phyloP scores from a whole-genome alignment of 805 yeast genomes.

The Blastobotrys attinorum region DNA sequence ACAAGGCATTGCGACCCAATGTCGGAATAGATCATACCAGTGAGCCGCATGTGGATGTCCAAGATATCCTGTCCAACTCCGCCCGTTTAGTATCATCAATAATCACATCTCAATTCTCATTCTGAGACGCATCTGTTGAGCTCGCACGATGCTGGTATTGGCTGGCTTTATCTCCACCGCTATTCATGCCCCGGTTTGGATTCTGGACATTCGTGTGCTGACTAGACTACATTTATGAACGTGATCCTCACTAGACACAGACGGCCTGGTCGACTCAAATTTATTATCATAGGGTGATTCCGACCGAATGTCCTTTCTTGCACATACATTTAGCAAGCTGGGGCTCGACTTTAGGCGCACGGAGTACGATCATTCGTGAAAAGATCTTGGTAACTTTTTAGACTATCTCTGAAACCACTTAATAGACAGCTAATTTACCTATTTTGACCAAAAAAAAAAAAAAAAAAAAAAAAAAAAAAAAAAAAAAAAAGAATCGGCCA shows the following conservation, averaged over 20 bases:
- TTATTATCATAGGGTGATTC: conserved; percentile 4
- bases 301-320: conserved; percentile 7
- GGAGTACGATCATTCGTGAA: not conserved
- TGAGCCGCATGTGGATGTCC: conserved; percentile 17
- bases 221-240: too few relatives aligned
- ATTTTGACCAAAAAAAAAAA: too few relatives aligned
- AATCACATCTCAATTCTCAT: too few relatives aligned
- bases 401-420: too few relatives aligned
- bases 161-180: not conserved
- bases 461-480: too few relatives aligned
- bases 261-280: not conserved
- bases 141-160: conserved; percentile 14
- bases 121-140: conserved; percentile 13
- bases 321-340: conserved; percentile 18
- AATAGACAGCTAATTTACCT: too few relatives aligned
- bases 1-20: conserved; percentile 22
- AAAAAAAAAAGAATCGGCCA: too few relatives aligned
- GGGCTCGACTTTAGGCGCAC: conserved; percentile 17
- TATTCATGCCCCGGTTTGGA: not conserved
- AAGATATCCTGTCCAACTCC: conserved; percentile 14
- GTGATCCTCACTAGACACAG: not conserved
- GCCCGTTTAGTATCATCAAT: conserved; percentile 9
- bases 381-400: too few relatives aligned
- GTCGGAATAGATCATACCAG: conserved; percentile 26
- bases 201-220: too few relatives aligned